Evolutionary conservation across 2,329 filamentous ascomycete genomes (phyloP).

Genomic region (Penicillium sp.): DNA sequence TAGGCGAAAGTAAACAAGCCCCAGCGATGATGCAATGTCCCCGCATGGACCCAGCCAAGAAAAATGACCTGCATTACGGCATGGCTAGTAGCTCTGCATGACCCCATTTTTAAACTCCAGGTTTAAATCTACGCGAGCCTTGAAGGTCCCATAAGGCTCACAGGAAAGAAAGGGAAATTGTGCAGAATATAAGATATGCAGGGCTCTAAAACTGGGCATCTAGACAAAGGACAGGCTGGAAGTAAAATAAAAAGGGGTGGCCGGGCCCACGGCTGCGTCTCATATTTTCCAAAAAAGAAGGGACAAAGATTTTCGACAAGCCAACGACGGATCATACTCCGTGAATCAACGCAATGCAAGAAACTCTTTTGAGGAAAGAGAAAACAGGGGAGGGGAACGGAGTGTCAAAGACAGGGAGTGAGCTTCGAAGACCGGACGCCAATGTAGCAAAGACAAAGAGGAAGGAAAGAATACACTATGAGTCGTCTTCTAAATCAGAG

Average conservation of each 20-base stretch:
- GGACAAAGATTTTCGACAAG: constrained; percentile 11
- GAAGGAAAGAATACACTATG: constrained; percentile 24
- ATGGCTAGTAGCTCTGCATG: neutral
- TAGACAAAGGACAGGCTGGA: constrained; percentile 18
- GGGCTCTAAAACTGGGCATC: constrained; percentile 18
- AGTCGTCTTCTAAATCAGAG: constrained; percentile 67
- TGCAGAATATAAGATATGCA: constrained; percentile 19
- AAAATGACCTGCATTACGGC: constrained; percentile 15
- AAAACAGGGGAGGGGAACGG: constrained; percentile 10
- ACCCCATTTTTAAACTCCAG: neutral
- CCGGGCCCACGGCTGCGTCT: constrained; percentile 12
- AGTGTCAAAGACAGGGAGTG: constrained; percentile 14
- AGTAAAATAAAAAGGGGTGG: neutral
- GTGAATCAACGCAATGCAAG: constrained; percentile 25
- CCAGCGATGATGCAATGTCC: constrained; percentile 8
- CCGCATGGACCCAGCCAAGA: constrained; percentile 21
- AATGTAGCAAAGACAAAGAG: constrained; percentile 20
- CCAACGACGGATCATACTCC: constrained; percentile 18
- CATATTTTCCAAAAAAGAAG: constrained; percentile 22
- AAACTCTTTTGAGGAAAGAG: constrained; percentile 15
- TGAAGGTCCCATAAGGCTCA: neutral
- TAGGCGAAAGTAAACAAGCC: neutral
- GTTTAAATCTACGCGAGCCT: neutral
- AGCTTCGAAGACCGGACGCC: constrained; percentile 15
- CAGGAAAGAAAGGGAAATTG: neutral